Evolutionary conservation across 768 basidiomycete genomes (phyloP).

Genomic region (Rubroboletus satanas): DNA sequence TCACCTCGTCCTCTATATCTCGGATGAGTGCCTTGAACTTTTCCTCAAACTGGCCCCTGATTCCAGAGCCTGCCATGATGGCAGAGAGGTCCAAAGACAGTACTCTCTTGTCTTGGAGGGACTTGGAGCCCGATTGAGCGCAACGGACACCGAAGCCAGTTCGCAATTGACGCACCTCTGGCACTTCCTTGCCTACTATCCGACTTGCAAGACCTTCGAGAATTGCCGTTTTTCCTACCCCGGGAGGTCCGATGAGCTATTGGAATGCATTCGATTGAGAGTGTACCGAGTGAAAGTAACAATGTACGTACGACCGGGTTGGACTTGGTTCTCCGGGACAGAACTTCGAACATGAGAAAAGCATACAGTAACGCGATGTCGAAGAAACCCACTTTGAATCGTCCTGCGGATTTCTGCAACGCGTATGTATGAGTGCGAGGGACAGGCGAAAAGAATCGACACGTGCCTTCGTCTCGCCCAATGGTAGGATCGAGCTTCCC

Average conservation of each 20-base stretch:
- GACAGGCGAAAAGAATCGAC: neutral
- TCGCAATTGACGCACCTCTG: constrained; percentile 54
- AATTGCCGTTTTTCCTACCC: constrained; percentile 92
- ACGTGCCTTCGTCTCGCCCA: constrained; percentile 75
- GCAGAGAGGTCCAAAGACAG: constrained; percentile 80
- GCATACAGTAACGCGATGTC: neutral
- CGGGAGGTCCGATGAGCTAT: constrained; percentile 79
- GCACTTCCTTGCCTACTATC: constrained; percentile 86
- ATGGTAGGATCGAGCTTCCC: constrained; percentile 92
- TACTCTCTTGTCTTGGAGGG: constrained; percentile 83
- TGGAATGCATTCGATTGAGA: neutral
- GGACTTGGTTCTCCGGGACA: constrained; percentile 86
- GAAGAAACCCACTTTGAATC: constrained; percentile 67
- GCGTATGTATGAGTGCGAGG: neutral
- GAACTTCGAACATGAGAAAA: constrained; percentile 41
- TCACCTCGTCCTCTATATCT: constrained; percentile 79
- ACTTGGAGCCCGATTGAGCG: constrained; percentile 40
- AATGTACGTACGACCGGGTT: constrained; percentile 70
- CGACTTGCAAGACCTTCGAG: constrained; percentile 85
- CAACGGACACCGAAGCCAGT: neutral
- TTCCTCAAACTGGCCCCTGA: constrained; percentile 90
- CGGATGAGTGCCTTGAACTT: constrained; percentile 88
- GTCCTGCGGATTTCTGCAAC: constrained; percentile 79
- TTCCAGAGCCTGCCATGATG: constrained; percentile 85
- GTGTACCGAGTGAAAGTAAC: neutral